These are phyloP conservation scores for Phytophthora colocasiae DNA, from an alignment of 352 stramenopile genomes.

Conservation along the genomic window DNA sequence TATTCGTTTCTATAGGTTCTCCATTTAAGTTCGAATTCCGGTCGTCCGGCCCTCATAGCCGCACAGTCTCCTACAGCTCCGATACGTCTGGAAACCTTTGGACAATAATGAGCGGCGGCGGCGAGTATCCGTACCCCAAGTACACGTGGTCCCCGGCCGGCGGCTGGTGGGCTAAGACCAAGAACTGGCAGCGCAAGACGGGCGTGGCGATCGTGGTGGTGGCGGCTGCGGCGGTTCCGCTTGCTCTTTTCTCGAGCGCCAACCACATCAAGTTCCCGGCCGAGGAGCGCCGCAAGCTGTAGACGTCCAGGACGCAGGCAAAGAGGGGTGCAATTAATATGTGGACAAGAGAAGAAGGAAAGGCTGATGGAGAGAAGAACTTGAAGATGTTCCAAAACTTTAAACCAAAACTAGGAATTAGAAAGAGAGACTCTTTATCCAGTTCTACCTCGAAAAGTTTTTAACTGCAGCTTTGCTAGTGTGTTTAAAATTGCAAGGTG, in stretches of 20 bases:
- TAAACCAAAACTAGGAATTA: neutral
- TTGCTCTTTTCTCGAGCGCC: slow-evolving; percentile 67
- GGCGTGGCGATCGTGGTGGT: slow-evolving; percentile 65
- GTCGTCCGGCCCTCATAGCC: slow-evolving; percentile 13
- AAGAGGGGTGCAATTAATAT: slow-evolving; percentile 30
- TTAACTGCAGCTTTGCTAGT: neutral
- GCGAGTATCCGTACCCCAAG: slow-evolving; percentile 89
- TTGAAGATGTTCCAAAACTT: slow-evolving; percentile 2
- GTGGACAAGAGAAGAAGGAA: slow-evolving; percentile 12
- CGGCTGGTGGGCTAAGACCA: slow-evolving; percentile 87
- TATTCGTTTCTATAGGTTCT: neutral
- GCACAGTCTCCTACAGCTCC: slow-evolving; percentile 29
- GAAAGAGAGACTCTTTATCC: neutral
- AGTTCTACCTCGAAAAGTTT: neutral
- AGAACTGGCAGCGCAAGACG: slow-evolving; percentile 86
- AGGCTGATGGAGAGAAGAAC: neutral
- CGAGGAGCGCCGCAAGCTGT: slow-evolving; percentile 70
- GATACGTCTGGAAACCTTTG: slow-evolving; percentile 6
- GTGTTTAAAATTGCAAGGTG: neutral
- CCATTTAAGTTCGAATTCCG: slow-evolving; percentile 4
- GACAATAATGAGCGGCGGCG: slow-evolving; percentile 71
- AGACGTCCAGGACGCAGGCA: slow-evolving; percentile 11
- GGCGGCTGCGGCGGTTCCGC: slow-evolving; percentile 50
- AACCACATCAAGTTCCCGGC: slow-evolving; percentile 79
- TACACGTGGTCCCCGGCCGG: slow-evolving; percentile 88